Evolutionary conservation across 345 rosid genomes (phyloP), one percentile per base, ranked within the genome.

Genomic region (Aegle marmelos): DNA sequence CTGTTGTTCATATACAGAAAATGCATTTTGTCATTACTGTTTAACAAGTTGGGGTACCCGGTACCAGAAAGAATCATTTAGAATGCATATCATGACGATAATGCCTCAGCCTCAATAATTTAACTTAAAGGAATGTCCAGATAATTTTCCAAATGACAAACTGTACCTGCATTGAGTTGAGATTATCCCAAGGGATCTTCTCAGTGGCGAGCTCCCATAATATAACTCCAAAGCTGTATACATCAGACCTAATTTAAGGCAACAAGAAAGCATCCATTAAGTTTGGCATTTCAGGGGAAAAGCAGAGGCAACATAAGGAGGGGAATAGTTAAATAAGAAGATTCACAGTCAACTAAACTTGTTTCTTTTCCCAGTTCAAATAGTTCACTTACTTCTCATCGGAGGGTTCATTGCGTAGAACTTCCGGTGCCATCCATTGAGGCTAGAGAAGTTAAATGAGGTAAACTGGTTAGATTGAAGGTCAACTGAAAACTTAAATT

Each of bases 391-490:
- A 96, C 99, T 94, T 96, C 89, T 94, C 99, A 77, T 96, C 98
- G 7, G 98, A 89, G 69, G 92, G 94, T 82, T 96, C 99, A 80
- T 91, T 93, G 8, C 99, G 97, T 77, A 94, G 97, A 86, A 90
- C 95, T 90, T 96, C 99, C 6, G 98, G 98, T 6, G 98, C 97
- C 98, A 95, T 95, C 99, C 99, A 95, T 82, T 96, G 99, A 84
- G 98, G 99, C 99, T 96, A 80, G 69, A 90, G 54, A 76, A 74
- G 63, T 72, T 21, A 48, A 73, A 83, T 27, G 61, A 6, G 45
- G 63, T 39, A 66, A 39, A 28, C 16, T 68, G 58, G 61, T 75
- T 37, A 66, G 66, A 73, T 80, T 61, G 68, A 24, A 19, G 27
- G 31, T 72, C 68, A 79, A 75, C 28, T 58, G 53, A 72, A 74